phyloP scores from a whole-genome alignment of 106 monocot species.

The Dendrobium nobile region DNA sequence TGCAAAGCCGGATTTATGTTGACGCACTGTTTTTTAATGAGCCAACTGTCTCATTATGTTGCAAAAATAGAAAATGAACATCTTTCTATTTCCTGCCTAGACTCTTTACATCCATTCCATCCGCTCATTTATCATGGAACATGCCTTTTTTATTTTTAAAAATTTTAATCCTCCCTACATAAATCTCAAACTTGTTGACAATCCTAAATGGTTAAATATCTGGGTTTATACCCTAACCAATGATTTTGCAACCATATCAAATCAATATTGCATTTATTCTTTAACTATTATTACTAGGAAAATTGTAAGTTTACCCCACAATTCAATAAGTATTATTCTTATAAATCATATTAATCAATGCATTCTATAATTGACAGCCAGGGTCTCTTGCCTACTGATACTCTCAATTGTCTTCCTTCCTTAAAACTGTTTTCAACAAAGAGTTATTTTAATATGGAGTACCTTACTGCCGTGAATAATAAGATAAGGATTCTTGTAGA shows the following conservation, averaged over 20 bases:
- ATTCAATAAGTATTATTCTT: neutral
- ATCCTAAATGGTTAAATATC: neutral
- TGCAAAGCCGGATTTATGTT: too few species aligned
- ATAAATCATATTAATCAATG: neutral
- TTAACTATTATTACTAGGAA: neutral
- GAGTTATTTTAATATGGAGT: neutral
- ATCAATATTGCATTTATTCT: neutral
- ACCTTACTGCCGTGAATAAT: neutral
- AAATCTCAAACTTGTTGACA: neutral
- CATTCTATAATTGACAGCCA: neutral
- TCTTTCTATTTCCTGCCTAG: too few species aligned
- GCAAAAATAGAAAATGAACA: too few species aligned
- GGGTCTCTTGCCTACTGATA: neutral
- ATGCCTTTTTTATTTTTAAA: too few species aligned
- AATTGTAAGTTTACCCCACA: neutral
- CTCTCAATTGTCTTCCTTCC: neutral
- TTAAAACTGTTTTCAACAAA: neutral
- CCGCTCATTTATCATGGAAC: too few species aligned
- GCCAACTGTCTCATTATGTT: too few species aligned
- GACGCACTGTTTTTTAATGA: too few species aligned
- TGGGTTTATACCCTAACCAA: neutral
- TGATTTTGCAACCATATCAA: constrained; percentile 1
- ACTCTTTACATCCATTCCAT: too few species aligned
- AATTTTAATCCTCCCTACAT: too few species aligned
- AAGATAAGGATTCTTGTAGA: neutral